Conservation (phyloP, 257 asterid species). For the Lycium barbarum region DNA sequence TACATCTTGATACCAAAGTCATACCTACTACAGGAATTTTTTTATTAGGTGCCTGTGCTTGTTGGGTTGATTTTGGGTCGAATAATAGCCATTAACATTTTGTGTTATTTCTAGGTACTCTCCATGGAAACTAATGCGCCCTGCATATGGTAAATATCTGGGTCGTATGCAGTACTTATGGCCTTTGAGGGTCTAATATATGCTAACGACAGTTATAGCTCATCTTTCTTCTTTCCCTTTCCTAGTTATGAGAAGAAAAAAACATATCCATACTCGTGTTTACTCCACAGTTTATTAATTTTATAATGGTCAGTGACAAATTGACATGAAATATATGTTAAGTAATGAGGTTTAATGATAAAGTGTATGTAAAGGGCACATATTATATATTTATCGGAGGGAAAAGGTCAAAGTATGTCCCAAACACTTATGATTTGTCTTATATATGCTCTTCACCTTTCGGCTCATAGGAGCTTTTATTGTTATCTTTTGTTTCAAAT, state of each 20-base stretch:
- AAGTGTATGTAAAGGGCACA: background rate
- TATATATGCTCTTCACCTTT: too few species aligned
- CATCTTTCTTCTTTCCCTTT: background rate
- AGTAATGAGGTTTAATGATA: background rate
- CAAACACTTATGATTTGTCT: too few species aligned
- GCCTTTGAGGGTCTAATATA: background rate
- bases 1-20: conserved; percentile 45
- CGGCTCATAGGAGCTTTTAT: too few species aligned
- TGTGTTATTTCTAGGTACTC: conserved; percentile 13
- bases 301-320: background rate
- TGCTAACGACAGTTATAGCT: conserved; percentile 24
- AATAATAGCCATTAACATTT: conserved; percentile 24
- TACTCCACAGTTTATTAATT: too few species aligned
- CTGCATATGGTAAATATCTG: conserved; percentile 26
- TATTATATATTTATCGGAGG: too few species aligned
- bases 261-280: background rate
- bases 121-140: background rate
- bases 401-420: too few species aligned
- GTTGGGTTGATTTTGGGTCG: conserved; percentile 38
- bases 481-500: too few species aligned
- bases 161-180: background rate
- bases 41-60: conserved; percentile 45
- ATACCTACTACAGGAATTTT: conserved; percentile 50
- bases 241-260: background rate
- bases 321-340: background rate